phyloP scores from a whole-genome alignment of 768 basidiomycete genomes.

The Flagelloscypha sp. region DNA sequence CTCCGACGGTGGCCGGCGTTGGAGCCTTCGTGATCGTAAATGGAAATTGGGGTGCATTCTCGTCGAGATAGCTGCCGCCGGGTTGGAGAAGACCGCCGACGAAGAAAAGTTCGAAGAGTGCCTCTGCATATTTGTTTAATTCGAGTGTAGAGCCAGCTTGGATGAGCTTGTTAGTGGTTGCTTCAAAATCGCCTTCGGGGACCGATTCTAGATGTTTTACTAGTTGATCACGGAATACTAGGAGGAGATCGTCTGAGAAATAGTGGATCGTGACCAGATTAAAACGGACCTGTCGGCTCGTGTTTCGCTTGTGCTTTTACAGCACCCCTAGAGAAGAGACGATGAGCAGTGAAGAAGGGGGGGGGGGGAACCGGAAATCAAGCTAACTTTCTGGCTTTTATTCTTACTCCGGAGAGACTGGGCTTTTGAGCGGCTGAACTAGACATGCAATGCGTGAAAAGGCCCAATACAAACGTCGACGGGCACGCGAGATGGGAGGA shows the following conservation, averaged over 20 bases:
- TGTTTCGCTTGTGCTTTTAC: constrained; percentile 91
- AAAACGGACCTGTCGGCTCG: constrained; percentile 63
- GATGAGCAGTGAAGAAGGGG: too few relatives aligned
- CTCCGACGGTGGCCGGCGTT: constrained; percentile 69
- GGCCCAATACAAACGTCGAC: too few relatives aligned
- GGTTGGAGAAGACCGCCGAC: constrained; percentile 96
- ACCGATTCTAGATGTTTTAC: constrained; percentile 87
- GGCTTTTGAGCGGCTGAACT: constrained; percentile 74
- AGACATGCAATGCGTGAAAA: too few relatives aligned
- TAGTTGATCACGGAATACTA: constrained; percentile 90
- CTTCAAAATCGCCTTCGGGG: constrained; percentile 72
- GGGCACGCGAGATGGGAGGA: too few relatives aligned
- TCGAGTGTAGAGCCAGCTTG: constrained; percentile 92
- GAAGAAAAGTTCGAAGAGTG: constrained; percentile 92
- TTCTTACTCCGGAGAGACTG: constrained; percentile 88
- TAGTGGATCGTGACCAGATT: constrained; percentile 5
- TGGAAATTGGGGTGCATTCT: constrained; percentile 75
- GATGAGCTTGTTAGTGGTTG: constrained; percentile 73
- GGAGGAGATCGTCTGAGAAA: constrained; percentile 5
- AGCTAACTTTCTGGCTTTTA: constrained; percentile 92
- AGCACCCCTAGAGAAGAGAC: too few relatives aligned
- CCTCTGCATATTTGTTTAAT: constrained; percentile 93
- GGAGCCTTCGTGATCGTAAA: constrained; percentile 83
- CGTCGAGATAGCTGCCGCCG: constrained; percentile 86
- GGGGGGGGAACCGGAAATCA: too few relatives aligned